Percentiles rank a stretch among this genome's conserved stretches.
phyloP scores from a whole-genome alignment of 1,139 yeast species.

The Lodderomyces parapsilosis region DNA sequence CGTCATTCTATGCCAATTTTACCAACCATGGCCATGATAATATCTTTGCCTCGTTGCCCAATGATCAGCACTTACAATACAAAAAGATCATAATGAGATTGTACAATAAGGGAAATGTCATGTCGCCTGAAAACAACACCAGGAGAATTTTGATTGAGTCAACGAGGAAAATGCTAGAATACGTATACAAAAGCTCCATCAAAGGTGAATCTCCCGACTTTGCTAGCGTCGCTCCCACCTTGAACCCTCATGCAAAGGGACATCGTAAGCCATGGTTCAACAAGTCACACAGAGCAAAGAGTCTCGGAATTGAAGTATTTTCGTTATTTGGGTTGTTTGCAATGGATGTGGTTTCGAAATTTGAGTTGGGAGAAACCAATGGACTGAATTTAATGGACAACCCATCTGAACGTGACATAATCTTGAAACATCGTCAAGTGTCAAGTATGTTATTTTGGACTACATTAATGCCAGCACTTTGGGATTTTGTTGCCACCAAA shows the following conservation, averaged over 20 bases:
- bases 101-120: slow-evolving; percentile 49
- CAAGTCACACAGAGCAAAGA: slow-evolving; percentile 17
- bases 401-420: slow-evolving; percentile 40
- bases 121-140: slow-evolving; percentile 30
- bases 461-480: slow-evolving; percentile 56
- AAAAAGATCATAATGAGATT: slow-evolving; percentile 47
- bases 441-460: slow-evolving; percentile 73
- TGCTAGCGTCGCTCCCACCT: slow-evolving; percentile 30
- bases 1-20: slow-evolving; percentile 61
- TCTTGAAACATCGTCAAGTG: slow-evolving; percentile 51
- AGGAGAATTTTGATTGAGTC: slow-evolving; percentile 25
- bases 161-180: slow-evolving; percentile 24
- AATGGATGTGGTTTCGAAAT: slow-evolving; percentile 65
- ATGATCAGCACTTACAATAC: slow-evolving; percentile 47
- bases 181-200: slow-evolving; percentile 31
- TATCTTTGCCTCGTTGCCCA: slow-evolving; percentile 56
- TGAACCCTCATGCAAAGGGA: slow-evolving; percentile 39
- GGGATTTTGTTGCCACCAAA: slow-evolving; percentile 49
- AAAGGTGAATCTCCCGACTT: slow-evolving; percentile 33
- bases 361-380: slow-evolving; percentile 54
- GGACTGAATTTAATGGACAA: slow-evolving; percentile 42
- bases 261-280: slow-evolving; percentile 31
- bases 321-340: slow-evolving; percentile 68
- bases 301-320: slow-evolving; percentile 54
- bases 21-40: slow-evolving; percentile 57